Conservation (phyloP, 208 protist genomes). For the Leptomonas pyrrhocoris region DNA sequence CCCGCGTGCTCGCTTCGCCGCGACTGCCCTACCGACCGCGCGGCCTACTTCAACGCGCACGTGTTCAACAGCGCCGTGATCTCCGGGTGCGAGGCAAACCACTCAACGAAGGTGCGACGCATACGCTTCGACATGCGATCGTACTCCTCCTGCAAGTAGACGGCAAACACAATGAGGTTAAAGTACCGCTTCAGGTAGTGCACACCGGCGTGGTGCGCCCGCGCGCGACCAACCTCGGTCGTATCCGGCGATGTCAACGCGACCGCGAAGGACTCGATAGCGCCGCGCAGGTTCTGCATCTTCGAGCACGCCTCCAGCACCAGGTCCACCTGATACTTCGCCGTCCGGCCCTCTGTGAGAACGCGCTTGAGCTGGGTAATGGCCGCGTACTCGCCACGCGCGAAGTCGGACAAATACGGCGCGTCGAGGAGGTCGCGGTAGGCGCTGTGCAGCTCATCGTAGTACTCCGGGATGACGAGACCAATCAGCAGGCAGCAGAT, state of each 20-base stretch:
- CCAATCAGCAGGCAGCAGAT: slow-evolving; percentile 88
- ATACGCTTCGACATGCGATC: slow-evolving; percentile 61
- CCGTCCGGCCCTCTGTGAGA: slow-evolving; percentile 59
- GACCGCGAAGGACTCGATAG: slow-evolving; percentile 83
- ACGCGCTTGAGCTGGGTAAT: slow-evolving; percentile 86
- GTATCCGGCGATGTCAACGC: slow-evolving; percentile 69
- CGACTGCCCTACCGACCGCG: neutral
- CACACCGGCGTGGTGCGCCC: slow-evolving; percentile 83
- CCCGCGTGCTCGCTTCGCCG: no score
- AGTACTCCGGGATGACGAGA: slow-evolving; percentile 84
- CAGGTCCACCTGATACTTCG: slow-evolving; percentile 82
- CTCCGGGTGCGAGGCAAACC: slow-evolving; percentile 72
- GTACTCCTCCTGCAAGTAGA: slow-evolving; percentile 87
- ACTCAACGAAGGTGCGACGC: slow-evolving; percentile 58
- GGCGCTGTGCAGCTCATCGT: slow-evolving; percentile 76
- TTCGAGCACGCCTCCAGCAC: slow-evolving; percentile 85
- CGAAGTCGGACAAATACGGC: slow-evolving; percentile 49
- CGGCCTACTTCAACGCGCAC: slow-evolving; percentile 55
- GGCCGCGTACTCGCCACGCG: slow-evolving; percentile 73
- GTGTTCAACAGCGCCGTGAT: slow-evolving; percentile 62
- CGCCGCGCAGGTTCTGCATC: slow-evolving; percentile 90
- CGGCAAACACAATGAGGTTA: slow-evolving; percentile 87
- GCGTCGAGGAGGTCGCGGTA: slow-evolving; percentile 69
- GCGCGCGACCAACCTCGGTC: slow-evolving; percentile 71
- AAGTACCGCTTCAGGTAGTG: slow-evolving; percentile 90